Percentiles rank a stretch among this genome's conserved stretches.
phyloP scores from a whole-genome alignment of 306 rosid genomes.

The Alnus glutinosa region DNA sequence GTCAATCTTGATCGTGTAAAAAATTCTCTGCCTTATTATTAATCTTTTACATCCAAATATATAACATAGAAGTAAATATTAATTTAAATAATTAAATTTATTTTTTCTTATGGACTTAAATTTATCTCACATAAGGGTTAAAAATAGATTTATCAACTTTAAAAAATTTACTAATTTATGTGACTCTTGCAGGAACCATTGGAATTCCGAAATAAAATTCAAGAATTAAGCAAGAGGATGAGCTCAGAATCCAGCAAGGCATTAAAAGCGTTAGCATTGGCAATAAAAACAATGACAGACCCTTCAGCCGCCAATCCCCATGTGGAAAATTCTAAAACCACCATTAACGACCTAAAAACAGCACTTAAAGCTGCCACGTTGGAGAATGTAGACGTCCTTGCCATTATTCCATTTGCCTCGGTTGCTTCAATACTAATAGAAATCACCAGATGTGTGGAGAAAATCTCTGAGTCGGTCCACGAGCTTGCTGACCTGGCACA shows the following conservation, averaged over 20 bases:
- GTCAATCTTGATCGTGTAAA: too few relatives aligned
- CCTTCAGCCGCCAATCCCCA: conserved; percentile 49
- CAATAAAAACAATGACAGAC: conserved; percentile 61
- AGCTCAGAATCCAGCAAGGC: conserved; percentile 64
- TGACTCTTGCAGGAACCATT: conserved; percentile 38
- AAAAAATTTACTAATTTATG: not conserved
- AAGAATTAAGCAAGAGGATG: conserved; percentile 60
- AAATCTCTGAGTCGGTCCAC: conserved; percentile 53
- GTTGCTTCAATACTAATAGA: conserved; percentile 65
- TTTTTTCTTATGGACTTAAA: too few relatives aligned
- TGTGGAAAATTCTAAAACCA: conserved; percentile 51
- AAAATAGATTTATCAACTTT: not conserved
- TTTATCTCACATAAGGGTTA: too few relatives aligned
- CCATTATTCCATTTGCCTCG: conserved; percentile 57
- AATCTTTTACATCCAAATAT: too few relatives aligned
- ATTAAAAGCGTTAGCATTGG: conserved; percentile 49
- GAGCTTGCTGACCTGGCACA: conserved; percentile 70
- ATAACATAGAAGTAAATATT: too few relatives aligned
- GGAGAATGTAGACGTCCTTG: conserved; percentile 46
- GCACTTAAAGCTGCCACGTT: conserved; percentile 41
- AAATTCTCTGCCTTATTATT: too few relatives aligned
- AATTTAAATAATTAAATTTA: too few relatives aligned
- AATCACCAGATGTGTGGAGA: conserved; percentile 60
- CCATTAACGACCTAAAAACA: conserved; percentile 55
- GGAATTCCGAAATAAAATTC: conserved; percentile 48